Evolutionary conservation across 2,329 filamentous ascomycete species (phyloP).

Genomic region (Sporothrix variecibatus): DNA sequence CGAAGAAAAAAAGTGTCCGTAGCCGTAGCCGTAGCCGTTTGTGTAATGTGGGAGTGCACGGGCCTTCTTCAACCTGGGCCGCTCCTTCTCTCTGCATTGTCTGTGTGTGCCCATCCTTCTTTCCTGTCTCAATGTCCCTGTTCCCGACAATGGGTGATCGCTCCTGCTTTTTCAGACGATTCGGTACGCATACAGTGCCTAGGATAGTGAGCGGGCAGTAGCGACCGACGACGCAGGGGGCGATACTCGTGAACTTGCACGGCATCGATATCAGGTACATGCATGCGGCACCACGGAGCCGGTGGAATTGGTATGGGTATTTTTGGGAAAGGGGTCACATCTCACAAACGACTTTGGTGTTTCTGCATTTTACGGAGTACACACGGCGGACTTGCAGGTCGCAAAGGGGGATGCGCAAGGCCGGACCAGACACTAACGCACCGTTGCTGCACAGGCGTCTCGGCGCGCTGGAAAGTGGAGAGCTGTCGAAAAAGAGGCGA

Average conservation of each 20-base stretch:
- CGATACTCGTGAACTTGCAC: not conserved
- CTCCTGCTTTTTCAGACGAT: not conserved
- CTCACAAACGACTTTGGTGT: not conserved
- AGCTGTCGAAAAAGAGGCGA: not conserved
- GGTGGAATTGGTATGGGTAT: not conserved
- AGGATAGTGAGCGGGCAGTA: not conserved
- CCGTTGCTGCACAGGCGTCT: not conserved
- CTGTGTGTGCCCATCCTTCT: conserved; percentile 13
- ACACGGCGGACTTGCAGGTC: not conserved
- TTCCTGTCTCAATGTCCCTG: not conserved
- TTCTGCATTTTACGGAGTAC: not conserved
- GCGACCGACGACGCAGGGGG: not conserved
- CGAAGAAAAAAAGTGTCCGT: not conserved
- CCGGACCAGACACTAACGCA: conserved; percentile 7
- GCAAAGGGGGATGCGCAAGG: not conserved
- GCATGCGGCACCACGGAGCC: not conserved
- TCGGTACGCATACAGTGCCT: not conserved
- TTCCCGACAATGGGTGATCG: not conserved
- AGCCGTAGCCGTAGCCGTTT: not conserved
- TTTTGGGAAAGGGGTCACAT: conserved; percentile 2
- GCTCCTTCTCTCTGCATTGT: not conserved
- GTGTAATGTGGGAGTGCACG: conserved; percentile 18
- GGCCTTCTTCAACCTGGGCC: not conserved
- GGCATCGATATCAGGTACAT: not conserved
- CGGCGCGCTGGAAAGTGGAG: not conserved